These are phyloP conservation scores for Starmera pachycereana DNA, from an alignment of 805 yeast species.

Conservation along the genomic window DNA sequence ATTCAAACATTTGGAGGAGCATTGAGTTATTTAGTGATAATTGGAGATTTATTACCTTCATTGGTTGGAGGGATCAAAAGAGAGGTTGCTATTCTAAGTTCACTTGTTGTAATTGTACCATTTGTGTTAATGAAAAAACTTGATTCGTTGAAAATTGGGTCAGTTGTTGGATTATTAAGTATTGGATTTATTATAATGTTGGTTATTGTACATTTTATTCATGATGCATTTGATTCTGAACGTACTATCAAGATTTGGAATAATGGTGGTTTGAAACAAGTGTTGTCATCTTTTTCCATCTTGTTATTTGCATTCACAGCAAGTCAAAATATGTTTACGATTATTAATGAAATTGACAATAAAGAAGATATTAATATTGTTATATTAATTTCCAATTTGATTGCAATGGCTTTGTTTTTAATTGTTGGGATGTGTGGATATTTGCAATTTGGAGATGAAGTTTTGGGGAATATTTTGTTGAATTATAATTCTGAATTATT, in stretches of 20 bases:
- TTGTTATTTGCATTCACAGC: slow-evolving; percentile 76
- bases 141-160: slow-evolving; percentile 62
- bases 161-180: slow-evolving; percentile 58
- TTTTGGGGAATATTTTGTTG: slow-evolving; percentile 58
- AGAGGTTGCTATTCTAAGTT: slow-evolving; percentile 33
- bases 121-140: slow-evolving; percentile 49
- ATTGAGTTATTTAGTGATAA: slow-evolving; percentile 57
- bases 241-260: slow-evolving; percentile 32
- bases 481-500: slow-evolving; percentile 48
- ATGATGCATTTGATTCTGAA: slow-evolving; percentile 33
- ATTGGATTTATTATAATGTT: slow-evolving; percentile 51
- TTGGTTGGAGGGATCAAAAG: slow-evolving; percentile 35
- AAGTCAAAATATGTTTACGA: slow-evolving; percentile 71
- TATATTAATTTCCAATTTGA: slow-evolving; percentile 34
- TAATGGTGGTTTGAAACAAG: slow-evolving; percentile 33
- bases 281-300: slow-evolving; percentile 59
- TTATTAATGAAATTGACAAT: slow-evolving; percentile 57
- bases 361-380: slow-evolving; percentile 43
- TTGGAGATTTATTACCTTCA: slow-evolving; percentile 69
- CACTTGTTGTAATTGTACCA: slow-evolving; percentile 49
- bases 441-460: slow-evolving; percentile 57
- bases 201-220: slow-evolving; percentile 39
- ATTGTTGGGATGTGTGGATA: slow-evolving; percentile 63
- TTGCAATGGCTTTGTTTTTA: slow-evolving; percentile 49
- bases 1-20: slow-evolving; percentile 77